These are phyloP conservation scores for Paramecium caudatum DNA, from an alignment of 73 alveolate species.

Conservation along the genomic window DNA sequence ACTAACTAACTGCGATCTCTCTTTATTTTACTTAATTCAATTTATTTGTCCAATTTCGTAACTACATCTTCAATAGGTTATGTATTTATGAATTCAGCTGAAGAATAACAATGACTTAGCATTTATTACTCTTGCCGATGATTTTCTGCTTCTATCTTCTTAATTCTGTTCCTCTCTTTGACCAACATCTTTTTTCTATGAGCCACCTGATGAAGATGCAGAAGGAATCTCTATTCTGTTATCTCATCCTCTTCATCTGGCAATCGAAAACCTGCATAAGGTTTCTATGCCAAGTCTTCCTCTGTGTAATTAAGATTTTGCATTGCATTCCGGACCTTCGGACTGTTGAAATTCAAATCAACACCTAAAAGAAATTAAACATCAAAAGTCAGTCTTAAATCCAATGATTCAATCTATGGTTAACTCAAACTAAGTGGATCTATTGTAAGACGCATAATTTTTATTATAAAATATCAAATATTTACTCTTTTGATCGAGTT, in stretches of 20 bases:
- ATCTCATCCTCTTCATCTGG: not conserved
- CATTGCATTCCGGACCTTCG: not conserved
- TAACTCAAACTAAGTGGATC: not conserved
- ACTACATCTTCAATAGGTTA: not conserved
- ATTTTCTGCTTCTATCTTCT: not conserved
- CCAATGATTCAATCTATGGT: not conserved
- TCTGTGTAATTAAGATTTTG: not conserved
- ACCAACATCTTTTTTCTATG: not conserved
- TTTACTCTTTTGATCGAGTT: not conserved
- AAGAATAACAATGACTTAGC: not conserved
- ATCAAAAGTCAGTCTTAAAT: slow-evolving; percentile 6
- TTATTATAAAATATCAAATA: not conserved
- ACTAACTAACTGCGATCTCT: not conserved
- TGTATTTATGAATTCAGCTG: not conserved
- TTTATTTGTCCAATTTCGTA: slow-evolving; percentile 1
- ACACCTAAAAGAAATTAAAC: slow-evolving; percentile 9
- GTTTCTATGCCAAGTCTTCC: not conserved
- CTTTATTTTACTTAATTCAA: slow-evolving; percentile 6
- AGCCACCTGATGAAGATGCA: slow-evolving; percentile 41
- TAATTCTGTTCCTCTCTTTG: slow-evolving; percentile 52
- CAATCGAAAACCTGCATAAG: not conserved
- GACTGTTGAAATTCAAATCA: slow-evolving; percentile 10
- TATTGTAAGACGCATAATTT: not conserved
- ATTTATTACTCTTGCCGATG: not conserved
- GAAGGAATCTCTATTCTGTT: slow-evolving; percentile 9